These are phyloP conservation scores for Niebla homalea DNA, from an alignment of 495 filamentous ascomycete species.

Conservation along the genomic window DNA sequence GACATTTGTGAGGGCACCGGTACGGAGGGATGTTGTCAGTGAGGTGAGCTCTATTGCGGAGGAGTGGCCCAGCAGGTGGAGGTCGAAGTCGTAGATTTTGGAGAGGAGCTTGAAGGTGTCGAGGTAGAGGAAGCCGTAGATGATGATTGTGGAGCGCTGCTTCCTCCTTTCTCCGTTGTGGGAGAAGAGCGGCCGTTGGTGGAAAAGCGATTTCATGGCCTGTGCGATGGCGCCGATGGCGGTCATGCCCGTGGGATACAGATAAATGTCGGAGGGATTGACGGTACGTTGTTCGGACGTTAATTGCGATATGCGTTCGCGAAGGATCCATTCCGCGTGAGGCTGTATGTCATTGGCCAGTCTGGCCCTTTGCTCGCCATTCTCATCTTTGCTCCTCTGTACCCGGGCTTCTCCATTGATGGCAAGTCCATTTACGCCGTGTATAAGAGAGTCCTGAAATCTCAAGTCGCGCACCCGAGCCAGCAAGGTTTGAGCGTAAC, in stretches of 20 bases:
- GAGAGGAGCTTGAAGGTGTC: not conserved
- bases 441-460: conserved; percentile 1
- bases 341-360: not conserved
- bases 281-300: not conserved
- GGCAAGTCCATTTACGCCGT: too few relatives aligned
- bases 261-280: conserved; percentile 25
- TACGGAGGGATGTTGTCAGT: not conserved
- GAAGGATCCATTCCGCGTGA: not conserved
- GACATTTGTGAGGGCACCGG: not conserved
- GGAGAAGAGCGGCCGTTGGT: too few relatives aligned
- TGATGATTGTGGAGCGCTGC: too few relatives aligned
- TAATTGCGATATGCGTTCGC: not conserved
- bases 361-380: not conserved
- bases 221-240: conserved; percentile 22
- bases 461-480: conserved; percentile 15
- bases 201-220: conserved; percentile 5
- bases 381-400: too few relatives aligned
- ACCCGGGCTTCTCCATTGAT: too few relatives aligned
- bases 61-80: not conserved
- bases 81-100: conserved; percentile 24
- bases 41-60: not conserved
- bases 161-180: too few relatives aligned
- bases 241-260: conserved; percentile 36
- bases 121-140: not conserved
- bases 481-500: conserved; percentile 27